Conservation (phyloP, 768 basidiomycete species). For the Agrocybe praecox region DNA sequence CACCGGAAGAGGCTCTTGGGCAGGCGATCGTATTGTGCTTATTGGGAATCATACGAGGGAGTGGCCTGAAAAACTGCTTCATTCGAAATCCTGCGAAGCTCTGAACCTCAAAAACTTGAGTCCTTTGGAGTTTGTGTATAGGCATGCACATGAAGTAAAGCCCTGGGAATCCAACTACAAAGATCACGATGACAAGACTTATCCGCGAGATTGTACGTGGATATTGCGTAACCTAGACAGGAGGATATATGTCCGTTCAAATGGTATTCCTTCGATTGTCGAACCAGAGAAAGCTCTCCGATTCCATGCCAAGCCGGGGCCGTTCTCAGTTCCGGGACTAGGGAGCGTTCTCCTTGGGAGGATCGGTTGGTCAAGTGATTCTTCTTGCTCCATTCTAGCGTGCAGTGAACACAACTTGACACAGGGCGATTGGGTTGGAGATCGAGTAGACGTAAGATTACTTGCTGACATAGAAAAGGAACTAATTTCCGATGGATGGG, state of each 20-base stretch:
- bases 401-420: not conserved
- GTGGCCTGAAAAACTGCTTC: not conserved
- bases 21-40: not conserved
- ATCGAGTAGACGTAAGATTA: not conserved
- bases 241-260: not conserved
- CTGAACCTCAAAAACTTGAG: too few species aligned
- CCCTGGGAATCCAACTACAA: not conserved
- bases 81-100: too few species aligned
- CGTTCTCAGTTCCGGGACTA: not conserved
- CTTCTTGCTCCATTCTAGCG: not conserved
- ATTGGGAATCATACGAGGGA: not conserved
- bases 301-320: not conserved
- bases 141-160: not conserved
- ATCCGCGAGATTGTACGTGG: not conserved
- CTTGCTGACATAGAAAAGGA: not conserved
- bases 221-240: not conserved
- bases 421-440: constrained; percentile 1
- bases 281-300: not conserved
- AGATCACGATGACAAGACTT: not conserved
- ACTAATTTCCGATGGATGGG: not conserved
- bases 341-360: not conserved
- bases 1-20: not conserved
- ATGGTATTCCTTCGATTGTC: not conserved
- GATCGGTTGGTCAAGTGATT: not conserved
- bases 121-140: not conserved